Conservation (phyloP, 2,329 filamentous ascomycete genomes). For the Calycina herbarum region DNA sequence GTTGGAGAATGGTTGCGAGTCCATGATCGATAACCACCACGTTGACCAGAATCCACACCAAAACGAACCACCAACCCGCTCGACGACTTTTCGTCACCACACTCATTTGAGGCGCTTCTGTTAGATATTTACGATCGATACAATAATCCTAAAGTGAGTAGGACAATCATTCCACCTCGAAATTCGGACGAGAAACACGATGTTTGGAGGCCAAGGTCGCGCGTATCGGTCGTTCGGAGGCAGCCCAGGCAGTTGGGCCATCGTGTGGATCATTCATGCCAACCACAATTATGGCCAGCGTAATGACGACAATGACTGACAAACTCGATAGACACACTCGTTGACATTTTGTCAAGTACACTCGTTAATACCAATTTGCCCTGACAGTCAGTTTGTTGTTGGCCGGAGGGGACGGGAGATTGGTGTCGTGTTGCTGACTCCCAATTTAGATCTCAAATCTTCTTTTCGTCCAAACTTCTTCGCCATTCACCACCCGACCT, state of each 20-base stretch:
- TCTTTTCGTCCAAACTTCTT: slow-evolving; percentile 20
- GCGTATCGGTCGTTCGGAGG: slow-evolving; percentile 8
- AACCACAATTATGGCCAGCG: slow-evolving; percentile 8
- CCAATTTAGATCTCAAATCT: slow-evolving; percentile 27
- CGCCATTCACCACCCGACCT: slow-evolving; percentile 15
- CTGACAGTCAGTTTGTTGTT: slow-evolving; percentile 48
- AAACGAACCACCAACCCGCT: slow-evolving; percentile 19
- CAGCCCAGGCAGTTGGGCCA: slow-evolving; percentile 1
- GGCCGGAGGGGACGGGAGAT: slow-evolving; percentile 3
- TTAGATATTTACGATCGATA: slow-evolving; percentile 28
- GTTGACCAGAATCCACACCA: slow-evolving; percentile 9
- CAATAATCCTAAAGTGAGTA: slow-evolving; percentile 37
- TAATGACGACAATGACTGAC: slow-evolving; percentile 25
- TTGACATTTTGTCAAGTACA: slow-evolving; percentile 61
- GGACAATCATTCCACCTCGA: slow-evolving; percentile 6
- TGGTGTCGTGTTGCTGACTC: slow-evolving; percentile 23
- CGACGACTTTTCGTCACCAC: slow-evolving; percentile 40
- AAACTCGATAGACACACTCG: slow-evolving; percentile 43
- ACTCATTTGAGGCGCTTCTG: slow-evolving; percentile 36
- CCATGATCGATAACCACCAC: slow-evolving; percentile 26
- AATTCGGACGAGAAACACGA: slow-evolving; percentile 5
- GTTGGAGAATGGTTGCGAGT: slow-evolving; percentile 36
- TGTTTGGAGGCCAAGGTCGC: background rate
- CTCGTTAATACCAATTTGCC: slow-evolving; percentile 49
- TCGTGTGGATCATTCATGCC: slow-evolving; percentile 33